phyloP scores from a whole-genome alignment of 2,329 filamentous ascomycete species.

The Diaporthe sp. region DNA sequence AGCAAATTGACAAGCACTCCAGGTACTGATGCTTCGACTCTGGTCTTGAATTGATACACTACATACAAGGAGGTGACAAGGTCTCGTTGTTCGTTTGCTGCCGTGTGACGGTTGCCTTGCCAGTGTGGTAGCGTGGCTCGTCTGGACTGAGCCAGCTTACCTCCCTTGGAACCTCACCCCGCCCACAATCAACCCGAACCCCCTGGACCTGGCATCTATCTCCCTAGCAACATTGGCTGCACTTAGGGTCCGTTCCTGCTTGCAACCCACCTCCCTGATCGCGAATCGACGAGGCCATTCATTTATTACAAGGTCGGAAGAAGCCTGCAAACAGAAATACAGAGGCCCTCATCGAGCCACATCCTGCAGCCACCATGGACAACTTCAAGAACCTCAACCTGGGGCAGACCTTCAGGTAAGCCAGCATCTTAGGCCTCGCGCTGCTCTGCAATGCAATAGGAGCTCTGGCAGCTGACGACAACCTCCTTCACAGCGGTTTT shows the following conservation, averaged over 20 bases:
- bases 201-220: conserved; percentile 10
- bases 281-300: conserved; percentile 20
- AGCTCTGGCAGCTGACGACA: conserved; percentile 43
- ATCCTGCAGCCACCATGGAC: conserved; percentile 55
- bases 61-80: not conserved
- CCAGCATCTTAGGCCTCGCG: conserved; percentile 33
- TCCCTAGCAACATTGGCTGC: conserved; percentile 14
- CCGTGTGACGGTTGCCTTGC: not conserved
- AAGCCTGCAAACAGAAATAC: not conserved
- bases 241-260: not conserved
- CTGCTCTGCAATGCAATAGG: not conserved
- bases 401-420: conserved; percentile 66
- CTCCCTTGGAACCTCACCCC: conserved; percentile 2
- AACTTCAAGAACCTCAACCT: conserved; percentile 68
- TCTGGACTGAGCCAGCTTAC: conserved; percentile 10
- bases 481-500: conserved; percentile 53
- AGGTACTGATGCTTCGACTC: not conserved
- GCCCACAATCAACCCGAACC: conserved; percentile 15
- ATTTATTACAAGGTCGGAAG: conserved; percentile 1
- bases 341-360: not conserved
- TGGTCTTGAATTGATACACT: not conserved
- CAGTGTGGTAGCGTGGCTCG: not conserved
- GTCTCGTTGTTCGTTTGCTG: not conserved
- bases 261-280: not conserved
- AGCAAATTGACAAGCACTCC: not conserved